These are phyloP conservation scores for Fusarium begoniae DNA, from an alignment of 2,329 filamentous ascomycete species.

Conservation along the genomic window DNA sequence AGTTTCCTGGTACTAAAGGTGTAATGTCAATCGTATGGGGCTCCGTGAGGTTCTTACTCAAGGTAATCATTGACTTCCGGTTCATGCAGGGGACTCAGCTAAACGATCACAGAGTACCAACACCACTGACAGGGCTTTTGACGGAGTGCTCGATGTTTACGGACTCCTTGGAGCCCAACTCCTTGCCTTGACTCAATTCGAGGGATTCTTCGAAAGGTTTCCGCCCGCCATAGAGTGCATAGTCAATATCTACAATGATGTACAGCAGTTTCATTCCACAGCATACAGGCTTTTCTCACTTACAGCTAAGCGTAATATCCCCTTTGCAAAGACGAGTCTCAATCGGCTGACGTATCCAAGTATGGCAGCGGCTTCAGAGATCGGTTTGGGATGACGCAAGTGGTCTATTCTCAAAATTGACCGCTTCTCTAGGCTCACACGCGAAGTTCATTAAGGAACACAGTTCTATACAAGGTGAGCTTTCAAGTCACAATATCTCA, in stretches of 20 bases:
- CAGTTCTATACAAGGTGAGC: background rate
- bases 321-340: accelerated
- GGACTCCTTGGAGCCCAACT: background rate
- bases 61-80: background rate
- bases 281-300: conserved; percentile 9
- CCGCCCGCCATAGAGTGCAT: background rate
- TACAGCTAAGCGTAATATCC: accelerated
- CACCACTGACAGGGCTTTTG: background rate
- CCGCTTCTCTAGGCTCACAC: background rate
- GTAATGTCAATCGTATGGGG: background rate
- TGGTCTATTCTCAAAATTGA: background rate
- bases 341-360: background rate
- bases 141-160: background rate
- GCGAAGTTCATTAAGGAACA: background rate
- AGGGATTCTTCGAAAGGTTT: background rate
- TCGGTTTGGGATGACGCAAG: background rate
- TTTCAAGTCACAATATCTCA: accelerated
- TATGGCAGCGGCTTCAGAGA: conserved; percentile 13
- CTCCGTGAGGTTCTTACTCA: background rate
- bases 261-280: background rate
- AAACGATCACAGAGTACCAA: background rate
- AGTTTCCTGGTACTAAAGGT: background rate
- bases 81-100: too few relatives aligned
- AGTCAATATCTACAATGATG: background rate
- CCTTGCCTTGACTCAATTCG: background rate